Evolutionary conservation across 345 rosid species (phyloP).

Genomic region (Eucalyptus brandiana): DNA sequence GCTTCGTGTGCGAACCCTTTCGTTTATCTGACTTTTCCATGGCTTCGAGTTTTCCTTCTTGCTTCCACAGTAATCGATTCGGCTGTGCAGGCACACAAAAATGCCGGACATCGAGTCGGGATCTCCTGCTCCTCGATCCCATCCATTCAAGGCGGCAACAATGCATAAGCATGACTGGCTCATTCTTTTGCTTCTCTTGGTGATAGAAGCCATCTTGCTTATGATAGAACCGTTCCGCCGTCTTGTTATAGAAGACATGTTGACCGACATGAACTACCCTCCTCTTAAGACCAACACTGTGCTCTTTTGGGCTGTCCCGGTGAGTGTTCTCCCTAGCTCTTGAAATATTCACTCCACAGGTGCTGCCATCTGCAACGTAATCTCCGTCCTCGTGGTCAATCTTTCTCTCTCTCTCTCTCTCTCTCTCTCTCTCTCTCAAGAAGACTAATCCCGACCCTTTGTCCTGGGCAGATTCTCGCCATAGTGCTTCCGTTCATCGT

Average conservation of each 20-base stretch:
- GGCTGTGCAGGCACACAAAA: not conserved
- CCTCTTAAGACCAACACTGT: slow-evolving; percentile 20
- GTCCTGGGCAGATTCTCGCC: slow-evolving; percentile 13
- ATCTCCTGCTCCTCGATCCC: slow-evolving; percentile 23
- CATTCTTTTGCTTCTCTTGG: slow-evolving; percentile 8
- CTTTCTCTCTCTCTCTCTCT: not conserved
- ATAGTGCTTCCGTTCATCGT: slow-evolving; percentile 20
- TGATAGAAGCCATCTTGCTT: slow-evolving; percentile 7
- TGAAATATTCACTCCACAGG: too few species aligned
- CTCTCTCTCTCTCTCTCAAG: not conserved
- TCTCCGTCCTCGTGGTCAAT: not conserved
- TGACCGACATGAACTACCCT: slow-evolving; percentile 43
- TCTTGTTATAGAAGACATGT: slow-evolving; percentile 35
- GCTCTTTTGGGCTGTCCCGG: slow-evolving; percentile 2
- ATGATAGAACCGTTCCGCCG: slow-evolving; percentile 57
- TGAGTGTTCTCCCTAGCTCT: too few species aligned
- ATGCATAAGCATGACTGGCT: slow-evolving; percentile 34
- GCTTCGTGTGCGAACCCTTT: too few species aligned
- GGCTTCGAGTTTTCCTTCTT: not conserved
- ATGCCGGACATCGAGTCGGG: slow-evolving; percentile 28
- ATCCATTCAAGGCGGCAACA: slow-evolving; percentile 12
- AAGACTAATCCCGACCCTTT: not conserved
- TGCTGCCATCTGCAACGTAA: not conserved
- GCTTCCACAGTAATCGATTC: not conserved
- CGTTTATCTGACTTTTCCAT: too few species aligned